These are phyloP conservation scores for Angomonas deanei DNA, from an alignment of 208 protist species.

Conservation along the genomic window DNA sequence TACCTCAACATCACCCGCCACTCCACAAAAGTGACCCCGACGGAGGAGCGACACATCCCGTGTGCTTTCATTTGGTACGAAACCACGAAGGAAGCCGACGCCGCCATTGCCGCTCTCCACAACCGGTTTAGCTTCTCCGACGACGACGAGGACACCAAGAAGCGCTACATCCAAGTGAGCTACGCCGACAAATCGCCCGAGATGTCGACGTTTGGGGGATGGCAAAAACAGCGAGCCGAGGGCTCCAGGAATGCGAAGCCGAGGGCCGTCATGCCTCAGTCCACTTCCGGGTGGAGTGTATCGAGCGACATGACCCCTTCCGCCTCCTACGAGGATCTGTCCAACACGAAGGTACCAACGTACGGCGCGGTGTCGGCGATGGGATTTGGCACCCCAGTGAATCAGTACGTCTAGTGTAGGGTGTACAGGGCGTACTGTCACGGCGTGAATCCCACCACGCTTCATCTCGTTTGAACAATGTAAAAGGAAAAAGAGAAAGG, in stretches of 20 bases:
- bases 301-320: background rate
- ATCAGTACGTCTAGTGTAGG: background rate
- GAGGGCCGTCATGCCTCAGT: background rate
- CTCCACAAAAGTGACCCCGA: slow-evolving; percentile 52
- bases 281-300: background rate
- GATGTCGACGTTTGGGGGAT: slow-evolving; percentile 30
- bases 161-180: slow-evolving; percentile 67
- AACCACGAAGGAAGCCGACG: slow-evolving; percentile 48
- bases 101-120: slow-evolving; percentile 61
- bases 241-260: slow-evolving; percentile 17
- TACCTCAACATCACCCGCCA: slow-evolving; percentile 60
- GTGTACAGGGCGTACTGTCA: too few species aligned
- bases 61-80: slow-evolving; percentile 67
- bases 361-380: background rate
- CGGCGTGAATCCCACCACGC: too few species aligned
- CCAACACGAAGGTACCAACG: background rate
- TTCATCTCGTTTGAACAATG: background rate
- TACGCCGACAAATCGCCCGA: slow-evolving; percentile 56
- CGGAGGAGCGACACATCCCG: slow-evolving; percentile 49
- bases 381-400: background rate
- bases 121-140: slow-evolving; percentile 58
- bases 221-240: slow-evolving; percentile 44
- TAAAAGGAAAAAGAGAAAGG: background rate
- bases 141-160: slow-evolving; percentile 40
- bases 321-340: slow-evolving; percentile 3